Evolutionary conservation across 495 filamentous ascomycete species (phyloP).

Genomic region (Mytilinidion resinicola): DNA sequence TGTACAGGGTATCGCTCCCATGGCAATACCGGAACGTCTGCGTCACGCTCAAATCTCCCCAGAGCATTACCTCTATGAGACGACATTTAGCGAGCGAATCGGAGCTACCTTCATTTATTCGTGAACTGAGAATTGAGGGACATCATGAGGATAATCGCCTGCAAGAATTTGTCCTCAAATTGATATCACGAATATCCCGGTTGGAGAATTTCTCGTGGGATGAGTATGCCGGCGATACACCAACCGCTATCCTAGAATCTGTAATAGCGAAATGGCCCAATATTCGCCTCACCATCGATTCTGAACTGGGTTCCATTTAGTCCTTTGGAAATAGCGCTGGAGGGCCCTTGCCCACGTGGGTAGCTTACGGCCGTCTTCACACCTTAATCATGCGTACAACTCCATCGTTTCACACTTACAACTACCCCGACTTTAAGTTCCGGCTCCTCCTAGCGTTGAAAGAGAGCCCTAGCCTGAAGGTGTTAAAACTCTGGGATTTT

Average conservation of each 20-base stretch:
- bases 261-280: neutral
- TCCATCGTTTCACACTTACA: neutral
- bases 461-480: neutral
- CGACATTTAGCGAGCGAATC: neutral
- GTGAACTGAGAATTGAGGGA: neutral
- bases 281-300: neutral
- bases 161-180: neutral
- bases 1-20: neutral
- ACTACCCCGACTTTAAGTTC: neutral
- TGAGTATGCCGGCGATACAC: neutral
- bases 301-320: neutral
- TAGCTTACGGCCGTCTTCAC: neutral
- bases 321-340: neutral
- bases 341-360: neutral
- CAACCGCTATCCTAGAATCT: neutral
- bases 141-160: neutral
- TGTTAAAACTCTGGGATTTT: neutral
- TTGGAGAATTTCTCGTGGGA: neutral
- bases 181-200: neutral
- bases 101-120: neutral
- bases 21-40: neutral
- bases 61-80: neutral
- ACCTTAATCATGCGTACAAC: neutral
- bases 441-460: neutral
- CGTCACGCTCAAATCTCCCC: neutral